Conservation (phyloP, 192 early-diverging fungal species). For the Entomortierella parvispora region DNA sequence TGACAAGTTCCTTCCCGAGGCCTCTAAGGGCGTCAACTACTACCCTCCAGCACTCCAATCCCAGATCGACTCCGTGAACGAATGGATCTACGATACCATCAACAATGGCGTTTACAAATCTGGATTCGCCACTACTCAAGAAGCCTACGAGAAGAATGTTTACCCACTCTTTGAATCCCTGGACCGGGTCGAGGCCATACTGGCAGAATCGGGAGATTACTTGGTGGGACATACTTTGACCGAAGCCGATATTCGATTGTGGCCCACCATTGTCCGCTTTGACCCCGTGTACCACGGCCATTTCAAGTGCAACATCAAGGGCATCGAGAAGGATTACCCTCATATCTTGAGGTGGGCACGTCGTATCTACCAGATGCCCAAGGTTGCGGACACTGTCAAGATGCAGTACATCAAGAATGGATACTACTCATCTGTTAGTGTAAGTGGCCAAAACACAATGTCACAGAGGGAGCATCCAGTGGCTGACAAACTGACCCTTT, state of each 20-base stretch:
- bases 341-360: conserved; percentile 85
- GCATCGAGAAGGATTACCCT: conserved; percentile 90
- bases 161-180: conserved; percentile 79
- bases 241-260: conserved; percentile 94
- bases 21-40: conserved; percentile 68
- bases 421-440: conserved; percentile 79
- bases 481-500: too few species aligned
- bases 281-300: conserved; percentile 95
- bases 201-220: conserved; percentile 76
- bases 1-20: conserved; percentile 73
- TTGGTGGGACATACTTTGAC: conserved; percentile 87
- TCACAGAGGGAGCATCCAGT: too few species aligned
- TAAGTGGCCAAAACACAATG: too few species aligned
- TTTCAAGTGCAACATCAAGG: conserved; percentile 94
- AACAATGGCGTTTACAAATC: conserved; percentile 98
- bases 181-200: conserved; percentile 84
- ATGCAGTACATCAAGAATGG: conserved; percentile 96
- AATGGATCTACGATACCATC: conserved; percentile 92
- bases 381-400: conserved; percentile 85
- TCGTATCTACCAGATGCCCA: conserved; percentile 84
- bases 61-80: conserved; percentile 89
- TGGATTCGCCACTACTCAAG: conserved; percentile 92
- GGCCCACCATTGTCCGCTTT: conserved; percentile 96
- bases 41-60: conserved; percentile 81
- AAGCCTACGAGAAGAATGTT: conserved; percentile 83